Percentiles rank a stretch among this genome's conserved stretches.
Evolutionary conservation across 257 asterid species (phyloP).

Genomic region (Anisodus tanguticus): DNA sequence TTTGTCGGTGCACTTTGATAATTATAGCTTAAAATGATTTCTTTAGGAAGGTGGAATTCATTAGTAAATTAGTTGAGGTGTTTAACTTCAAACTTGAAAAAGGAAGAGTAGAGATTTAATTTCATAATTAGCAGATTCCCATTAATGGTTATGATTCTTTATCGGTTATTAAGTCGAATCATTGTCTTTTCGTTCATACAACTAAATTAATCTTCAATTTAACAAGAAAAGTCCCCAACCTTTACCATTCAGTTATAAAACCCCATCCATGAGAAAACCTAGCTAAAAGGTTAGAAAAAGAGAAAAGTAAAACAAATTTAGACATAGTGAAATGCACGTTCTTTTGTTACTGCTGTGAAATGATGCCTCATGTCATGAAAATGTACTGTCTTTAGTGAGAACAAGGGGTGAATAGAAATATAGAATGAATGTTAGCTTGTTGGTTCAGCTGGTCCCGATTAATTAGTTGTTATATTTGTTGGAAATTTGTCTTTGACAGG

Average conservation of each 20-base stretch:
- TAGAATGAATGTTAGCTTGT: slow-evolving; percentile 22
- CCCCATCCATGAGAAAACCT: background rate
- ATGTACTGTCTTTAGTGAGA: background rate
- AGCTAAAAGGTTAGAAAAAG: background rate
- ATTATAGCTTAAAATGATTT: background rate
- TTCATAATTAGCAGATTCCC: background rate
- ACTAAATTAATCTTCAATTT: background rate
- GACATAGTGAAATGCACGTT: background rate
- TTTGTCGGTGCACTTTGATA: background rate
- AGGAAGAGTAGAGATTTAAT: background rate
- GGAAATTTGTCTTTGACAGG: no score
- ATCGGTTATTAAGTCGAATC: slow-evolving; percentile 24
- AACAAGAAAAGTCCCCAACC: background rate
- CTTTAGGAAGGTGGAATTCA: slow-evolving; percentile 17
- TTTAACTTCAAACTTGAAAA: background rate
- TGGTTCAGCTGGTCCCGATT: slow-evolving; percentile 38
- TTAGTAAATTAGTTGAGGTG: slow-evolving; percentile 28
- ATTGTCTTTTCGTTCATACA: background rate
- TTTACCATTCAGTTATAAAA: background rate
- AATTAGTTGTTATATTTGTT: background rate
- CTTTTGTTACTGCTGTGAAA: background rate
- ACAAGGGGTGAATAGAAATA: background rate
- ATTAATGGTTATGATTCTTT: background rate
- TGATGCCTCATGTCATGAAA: slow-evolving; percentile 9
- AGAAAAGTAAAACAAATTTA: background rate